Evolutionary conservation across 805 yeast genomes (phyloP).

Genomic region (Candida manassasensis): DNA sequence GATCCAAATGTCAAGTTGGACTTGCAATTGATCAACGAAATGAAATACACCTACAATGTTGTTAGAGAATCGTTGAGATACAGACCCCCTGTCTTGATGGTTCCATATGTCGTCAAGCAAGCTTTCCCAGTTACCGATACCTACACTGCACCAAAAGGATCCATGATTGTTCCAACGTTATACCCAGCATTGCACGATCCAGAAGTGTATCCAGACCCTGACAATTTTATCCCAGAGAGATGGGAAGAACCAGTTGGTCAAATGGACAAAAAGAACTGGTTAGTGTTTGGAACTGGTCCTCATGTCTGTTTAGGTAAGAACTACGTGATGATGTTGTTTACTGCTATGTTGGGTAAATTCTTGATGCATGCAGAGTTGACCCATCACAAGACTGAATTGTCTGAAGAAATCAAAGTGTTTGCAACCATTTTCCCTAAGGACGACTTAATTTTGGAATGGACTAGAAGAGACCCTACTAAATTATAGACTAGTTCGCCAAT

Average conservation of each 20-base stretch:
- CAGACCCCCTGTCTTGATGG: constrained; percentile 98
- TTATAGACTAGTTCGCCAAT: no score
- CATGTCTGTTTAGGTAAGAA: constrained; percentile 95
- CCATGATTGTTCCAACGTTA: constrained; percentile 93
- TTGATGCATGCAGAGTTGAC: constrained; percentile 73
- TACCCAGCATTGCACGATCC: constrained; percentile 98
- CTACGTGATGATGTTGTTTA: constrained; percentile 86
- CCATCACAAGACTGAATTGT: constrained; percentile 76
- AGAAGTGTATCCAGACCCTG: constrained; percentile 93
- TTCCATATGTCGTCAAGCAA: constrained; percentile 90
- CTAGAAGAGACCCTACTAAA: constrained; percentile 51
- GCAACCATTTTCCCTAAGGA: constrained; percentile 98
- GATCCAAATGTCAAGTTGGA: constrained; percentile 61
- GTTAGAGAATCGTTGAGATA: constrained; percentile 89
- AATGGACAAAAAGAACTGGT: constrained; percentile 83
- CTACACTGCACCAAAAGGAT: constrained; percentile 93
- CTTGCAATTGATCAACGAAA: constrained; percentile 73
- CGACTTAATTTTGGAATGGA: constrained; percentile 78
- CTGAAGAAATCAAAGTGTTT: constrained; percentile 91
- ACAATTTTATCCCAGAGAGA: constrained; percentile 91
- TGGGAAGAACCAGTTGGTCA: constrained; percentile 83
- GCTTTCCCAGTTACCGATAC: constrained; percentile 75
- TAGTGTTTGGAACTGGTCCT: constrained; percentile 96
- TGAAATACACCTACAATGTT: constrained; percentile 86
- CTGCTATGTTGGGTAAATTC: constrained; percentile 88